These are phyloP conservation scores for Spencermartinsiella ligniputridi DNA, from an alignment of 1,139 yeast genomes.

Conservation along the genomic window DNA sequence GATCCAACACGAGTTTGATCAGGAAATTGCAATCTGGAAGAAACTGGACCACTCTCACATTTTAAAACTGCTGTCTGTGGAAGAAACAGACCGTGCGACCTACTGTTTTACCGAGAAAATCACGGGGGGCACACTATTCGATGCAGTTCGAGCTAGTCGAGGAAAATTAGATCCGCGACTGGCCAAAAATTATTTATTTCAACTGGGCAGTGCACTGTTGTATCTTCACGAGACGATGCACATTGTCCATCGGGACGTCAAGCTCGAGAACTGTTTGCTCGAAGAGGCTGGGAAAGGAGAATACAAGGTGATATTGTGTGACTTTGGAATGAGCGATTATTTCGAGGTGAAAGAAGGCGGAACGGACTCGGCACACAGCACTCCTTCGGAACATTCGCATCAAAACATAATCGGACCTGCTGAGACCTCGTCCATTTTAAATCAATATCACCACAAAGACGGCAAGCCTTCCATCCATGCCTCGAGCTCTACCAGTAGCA, in stretches of 20 bases:
- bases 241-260: slow-evolving; percentile 84
- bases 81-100: slow-evolving; percentile 58
- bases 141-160: slow-evolving; percentile 52
- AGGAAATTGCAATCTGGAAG: slow-evolving; percentile 75
- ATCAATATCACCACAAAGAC: slow-evolving; percentile 17
- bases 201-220: slow-evolving; percentile 56
- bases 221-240: slow-evolving; percentile 66
- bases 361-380: slow-evolving; percentile 2
- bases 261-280: slow-evolving; percentile 77
- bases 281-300: slow-evolving; percentile 35
- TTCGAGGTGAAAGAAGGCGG: slow-evolving; percentile 20
- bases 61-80: slow-evolving; percentile 55
- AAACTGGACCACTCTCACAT: slow-evolving; percentile 60
- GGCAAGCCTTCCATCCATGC: background rate
- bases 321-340: slow-evolving; percentile 76
- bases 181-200: slow-evolving; percentile 40
- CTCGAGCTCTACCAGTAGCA: background rate
- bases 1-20: slow-evolving; percentile 51
- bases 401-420: slow-evolving; percentile 26
- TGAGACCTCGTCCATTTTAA: slow-evolving; percentile 26
- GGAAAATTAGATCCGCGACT: slow-evolving; percentile 14
- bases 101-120: slow-evolving; percentile 71
- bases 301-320: slow-evolving; percentile 49
- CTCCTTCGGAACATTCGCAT: slow-evolving; percentile 11
- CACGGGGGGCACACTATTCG: slow-evolving; percentile 81